phyloP scores from a whole-genome alignment of 768 basidiomycete species.

The Basidioascus undulatus region DNA sequence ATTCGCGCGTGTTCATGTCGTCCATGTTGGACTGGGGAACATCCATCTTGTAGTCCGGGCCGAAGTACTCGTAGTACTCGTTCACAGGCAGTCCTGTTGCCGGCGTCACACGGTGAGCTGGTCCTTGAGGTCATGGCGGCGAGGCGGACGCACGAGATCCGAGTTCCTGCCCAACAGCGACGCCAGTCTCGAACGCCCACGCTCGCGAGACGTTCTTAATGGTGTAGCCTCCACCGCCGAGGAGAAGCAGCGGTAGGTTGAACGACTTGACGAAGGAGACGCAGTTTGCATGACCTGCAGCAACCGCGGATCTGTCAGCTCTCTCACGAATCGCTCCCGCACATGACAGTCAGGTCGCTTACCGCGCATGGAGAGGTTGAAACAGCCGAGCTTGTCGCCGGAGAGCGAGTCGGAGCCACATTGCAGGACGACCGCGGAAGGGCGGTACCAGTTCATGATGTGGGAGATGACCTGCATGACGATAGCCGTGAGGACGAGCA shows the following conservation, averaged over 20 bases:
- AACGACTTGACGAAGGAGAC: conserved; percentile 94
- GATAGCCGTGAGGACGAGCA: background rate
- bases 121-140: background rate
- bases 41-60: conserved; percentile 86
- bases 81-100: conserved; percentile 80
- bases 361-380: conserved; percentile 94
- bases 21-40: conserved; percentile 86
- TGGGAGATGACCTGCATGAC: conserved; percentile 51
- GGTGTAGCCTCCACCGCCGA: conserved; percentile 95
- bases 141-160: conserved; percentile 34
- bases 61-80: conserved; percentile 98
- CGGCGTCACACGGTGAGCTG: background rate
- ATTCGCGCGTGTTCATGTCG: conserved; percentile 77
- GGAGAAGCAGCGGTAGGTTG: conserved; percentile 70
- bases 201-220: conserved; percentile 91
- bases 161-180: conserved; percentile 92
- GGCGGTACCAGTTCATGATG: conserved; percentile 85
- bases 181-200: conserved; percentile 94
- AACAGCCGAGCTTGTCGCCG: conserved; percentile 82
- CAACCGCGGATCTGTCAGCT: no score
- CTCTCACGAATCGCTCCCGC: no score
- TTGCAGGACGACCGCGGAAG: conserved; percentile 84
- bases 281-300: conserved; percentile 76
- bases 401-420: conserved; percentile 93
- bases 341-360: no score